Evolutionary conservation across 345 rosid genomes (phyloP), one percentile per base, ranked within the genome.

Genomic region (Odontarrhena argentea): DNA sequence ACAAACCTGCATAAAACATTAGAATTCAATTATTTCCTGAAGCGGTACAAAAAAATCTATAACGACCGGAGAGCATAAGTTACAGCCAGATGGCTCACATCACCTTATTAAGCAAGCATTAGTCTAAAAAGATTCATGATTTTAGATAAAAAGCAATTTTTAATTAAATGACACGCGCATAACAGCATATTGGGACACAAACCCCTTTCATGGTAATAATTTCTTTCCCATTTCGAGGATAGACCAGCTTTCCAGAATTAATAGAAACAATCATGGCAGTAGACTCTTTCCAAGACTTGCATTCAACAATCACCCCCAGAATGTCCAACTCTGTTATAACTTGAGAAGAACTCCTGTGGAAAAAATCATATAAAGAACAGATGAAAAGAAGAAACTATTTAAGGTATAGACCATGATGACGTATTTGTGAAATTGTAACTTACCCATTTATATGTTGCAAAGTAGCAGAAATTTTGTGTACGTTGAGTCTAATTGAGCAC

Each of bases 211-310:
- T 78, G 24, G 68, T 74, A 62, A 87, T 70, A 74, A 92, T 79
- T 71, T 76, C 80, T 71, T 75, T 83, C 77, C 80, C 68, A 60
- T 78, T 70, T 55, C 34, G 79, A 61, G 92, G 83, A 77, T 77
- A 70, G 64, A 79, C 75, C 65, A 89, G 71, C 77, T 76, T 76
- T 60, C 83, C 83, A 65, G 89, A 83, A 34, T 73, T 66, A 41
- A 84, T 41, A 63, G 69, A 70, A 63, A 73, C 65, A 75, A 50
- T 43, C 51, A 85, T 43, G 37, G 81, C 59, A 49, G 84, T 83
- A 51, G 79, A 78, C 56, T 82, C 86, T 76, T 86, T 85, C 82
- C 86, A 79, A 52, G 89, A 71, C 69, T 86, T 83, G 76, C 85
- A 83, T 55, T 86, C 87, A 59, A 89, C 67, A 74, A 73, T 63